Percentiles rank a stretch among this genome's conserved stretches.
These are phyloP conservation scores for Nakaseomyces uthaithaninus DNA, from an alignment of 1,139 yeast species.

Conservation along the genomic window DNA sequence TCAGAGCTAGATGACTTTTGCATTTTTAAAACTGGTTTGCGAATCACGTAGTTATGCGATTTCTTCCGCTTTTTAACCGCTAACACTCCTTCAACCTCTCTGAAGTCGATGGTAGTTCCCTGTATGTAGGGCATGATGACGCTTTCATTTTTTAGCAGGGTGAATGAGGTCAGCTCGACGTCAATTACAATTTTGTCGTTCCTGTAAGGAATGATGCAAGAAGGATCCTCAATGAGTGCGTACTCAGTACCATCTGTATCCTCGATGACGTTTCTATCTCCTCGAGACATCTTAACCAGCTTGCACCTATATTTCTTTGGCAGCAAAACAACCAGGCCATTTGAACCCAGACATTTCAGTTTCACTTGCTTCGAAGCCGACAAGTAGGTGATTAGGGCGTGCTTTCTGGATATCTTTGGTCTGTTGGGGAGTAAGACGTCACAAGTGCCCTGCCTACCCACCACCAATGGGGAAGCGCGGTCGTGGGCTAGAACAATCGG, in stretches of 20 bases:
- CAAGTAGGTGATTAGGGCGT: constrained; percentile 28
- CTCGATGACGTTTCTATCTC: background rate
- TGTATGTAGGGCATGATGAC: constrained; percentile 48
- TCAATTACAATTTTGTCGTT: constrained; percentile 20
- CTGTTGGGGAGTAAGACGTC: constrained; percentile 29
- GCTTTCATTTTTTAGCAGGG: constrained; percentile 47
- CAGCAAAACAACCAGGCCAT: constrained; percentile 32
- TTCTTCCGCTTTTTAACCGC: background rate
- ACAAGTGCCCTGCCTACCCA: constrained; percentile 29
- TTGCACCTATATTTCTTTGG: constrained; percentile 27
- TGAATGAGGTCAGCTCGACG: constrained; percentile 42
- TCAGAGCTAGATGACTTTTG: constrained; percentile 7
- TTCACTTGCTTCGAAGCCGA: constrained; percentile 26
- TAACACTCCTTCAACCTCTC: constrained; percentile 27
- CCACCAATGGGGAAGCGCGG: constrained; percentile 13
- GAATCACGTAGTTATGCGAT: constrained; percentile 1
- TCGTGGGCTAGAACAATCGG: background rate
- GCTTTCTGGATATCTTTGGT: constrained; percentile 30
- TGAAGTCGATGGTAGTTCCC: constrained; percentile 49
- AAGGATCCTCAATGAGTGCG: constrained; percentile 11
- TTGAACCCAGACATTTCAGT: constrained; percentile 34
- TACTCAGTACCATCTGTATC: constrained; percentile 7
- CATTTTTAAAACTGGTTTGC: constrained; percentile 10
- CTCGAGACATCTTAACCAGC: background rate
- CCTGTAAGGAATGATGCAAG: background rate